Evolutionary conservation across 1,284 basidiomycete genomes (phyloP).

Genomic region (Flammula alnicola): DNA sequence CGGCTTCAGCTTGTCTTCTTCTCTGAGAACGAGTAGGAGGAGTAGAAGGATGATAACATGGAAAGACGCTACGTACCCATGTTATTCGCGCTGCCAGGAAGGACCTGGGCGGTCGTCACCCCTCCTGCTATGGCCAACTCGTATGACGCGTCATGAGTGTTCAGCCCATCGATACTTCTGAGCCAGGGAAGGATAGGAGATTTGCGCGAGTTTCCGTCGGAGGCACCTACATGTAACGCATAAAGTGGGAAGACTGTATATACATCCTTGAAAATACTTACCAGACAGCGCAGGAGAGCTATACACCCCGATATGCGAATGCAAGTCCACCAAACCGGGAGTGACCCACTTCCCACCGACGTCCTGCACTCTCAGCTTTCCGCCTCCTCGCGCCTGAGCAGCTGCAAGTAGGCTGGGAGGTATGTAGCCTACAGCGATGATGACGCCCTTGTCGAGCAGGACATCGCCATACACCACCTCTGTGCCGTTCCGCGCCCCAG

Average conservation of each 20-base stretch:
- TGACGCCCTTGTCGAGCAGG: conserved; percentile 56
- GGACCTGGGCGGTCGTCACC: conserved; percentile 39
- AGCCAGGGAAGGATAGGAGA: conserved; percentile 51
- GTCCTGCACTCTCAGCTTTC: conserved; percentile 42
- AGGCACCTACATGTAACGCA: conserved; percentile 25
- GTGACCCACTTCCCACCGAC: conserved; percentile 54
- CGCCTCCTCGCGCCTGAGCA: conserved; percentile 1
- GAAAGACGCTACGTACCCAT: conserved; percentile 32
- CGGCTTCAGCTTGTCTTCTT: no score
- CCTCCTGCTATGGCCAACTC: conserved; percentile 38
- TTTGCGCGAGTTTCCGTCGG: conserved; percentile 42
- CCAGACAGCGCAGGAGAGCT: conserved; percentile 49
- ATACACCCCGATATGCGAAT: conserved; percentile 70
- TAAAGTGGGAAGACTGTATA: conserved; percentile 35
- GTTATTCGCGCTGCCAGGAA: conserved; percentile 42
- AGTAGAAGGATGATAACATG: no score
- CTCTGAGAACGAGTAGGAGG: no score
- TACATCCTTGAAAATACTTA: conserved; percentile 18
- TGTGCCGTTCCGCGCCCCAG: conserved; percentile 63
- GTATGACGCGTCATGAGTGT: conserved; percentile 42
- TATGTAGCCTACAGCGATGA: conserved; percentile 50
- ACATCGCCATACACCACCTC: conserved; percentile 67
- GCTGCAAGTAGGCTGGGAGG: conserved; percentile 26
- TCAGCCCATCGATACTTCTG: conserved; percentile 39
- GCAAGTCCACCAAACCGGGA: conserved; percentile 64